Conservation (phyloP, 2,329 filamentous ascomycete genomes). For the Conoideocrella luteorostrata region DNA sequence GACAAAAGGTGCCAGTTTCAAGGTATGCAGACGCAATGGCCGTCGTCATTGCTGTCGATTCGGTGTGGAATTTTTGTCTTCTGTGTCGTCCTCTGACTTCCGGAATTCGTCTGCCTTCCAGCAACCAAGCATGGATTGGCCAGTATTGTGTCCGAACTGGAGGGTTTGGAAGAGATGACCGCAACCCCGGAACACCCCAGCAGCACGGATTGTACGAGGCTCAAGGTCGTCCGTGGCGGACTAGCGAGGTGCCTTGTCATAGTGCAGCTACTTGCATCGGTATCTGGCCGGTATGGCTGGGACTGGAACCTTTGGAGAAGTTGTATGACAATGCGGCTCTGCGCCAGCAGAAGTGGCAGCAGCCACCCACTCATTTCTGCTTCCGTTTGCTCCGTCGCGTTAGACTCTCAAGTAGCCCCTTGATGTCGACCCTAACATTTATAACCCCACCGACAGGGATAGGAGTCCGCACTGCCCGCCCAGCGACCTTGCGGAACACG, state of each 20-base stretch:
- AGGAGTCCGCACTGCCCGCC: constrained; percentile 9
- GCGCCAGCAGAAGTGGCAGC: neutral
- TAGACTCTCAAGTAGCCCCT: too few species aligned
- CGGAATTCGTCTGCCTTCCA: constrained; percentile 1
- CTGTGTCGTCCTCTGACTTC: neutral
- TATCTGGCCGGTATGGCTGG: neutral
- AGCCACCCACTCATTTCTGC: neutral
- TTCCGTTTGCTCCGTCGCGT: neutral
- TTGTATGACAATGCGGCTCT: constrained; percentile 4
- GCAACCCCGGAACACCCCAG: neutral
- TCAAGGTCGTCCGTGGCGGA: neutral
- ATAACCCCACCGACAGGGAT: constrained; percentile 10
- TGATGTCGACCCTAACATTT: neutral
- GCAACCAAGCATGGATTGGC: too few species aligned
- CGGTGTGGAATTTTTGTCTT: neutral
- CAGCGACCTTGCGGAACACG: constrained; percentile 10
- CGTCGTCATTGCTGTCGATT: constrained; percentile 3
- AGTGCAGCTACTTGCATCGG: neutral
- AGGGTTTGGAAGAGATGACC: neutral
- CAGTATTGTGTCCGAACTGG: too few species aligned
- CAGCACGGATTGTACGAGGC: neutral
- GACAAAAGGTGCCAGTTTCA: neutral
- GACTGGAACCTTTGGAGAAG: too few species aligned
- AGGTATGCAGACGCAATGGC: constrained; percentile 4
- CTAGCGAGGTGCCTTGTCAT: neutral